Percentiles rank a stretch among this genome's conserved stretches.
These are phyloP conservation scores for Penicillium hordei DNA, from an alignment of 2,329 filamentous ascomycete genomes.

Conservation along the genomic window DNA sequence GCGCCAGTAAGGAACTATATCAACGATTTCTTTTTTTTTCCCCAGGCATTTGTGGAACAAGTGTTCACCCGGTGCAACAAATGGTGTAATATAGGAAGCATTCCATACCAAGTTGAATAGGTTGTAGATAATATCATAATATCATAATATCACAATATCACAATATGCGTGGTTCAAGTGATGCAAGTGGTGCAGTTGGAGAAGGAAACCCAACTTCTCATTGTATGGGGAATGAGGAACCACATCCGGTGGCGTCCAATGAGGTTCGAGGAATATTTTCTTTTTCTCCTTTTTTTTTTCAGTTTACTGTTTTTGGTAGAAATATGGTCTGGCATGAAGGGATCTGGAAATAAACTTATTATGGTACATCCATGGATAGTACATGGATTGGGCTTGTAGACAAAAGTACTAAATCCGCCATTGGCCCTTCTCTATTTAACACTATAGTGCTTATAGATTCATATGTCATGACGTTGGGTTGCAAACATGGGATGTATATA, in stretches of 20 bases:
- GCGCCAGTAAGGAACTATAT: background rate
- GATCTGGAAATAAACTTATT: background rate
- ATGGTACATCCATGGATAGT: background rate
- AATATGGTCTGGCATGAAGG: background rate
- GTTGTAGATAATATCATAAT: background rate
- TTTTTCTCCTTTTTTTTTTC: background rate
- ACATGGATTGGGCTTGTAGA: background rate
- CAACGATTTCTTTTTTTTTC: background rate
- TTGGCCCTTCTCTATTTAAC: background rate
- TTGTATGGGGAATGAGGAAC: slow-evolving; percentile 4
- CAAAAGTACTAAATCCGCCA: background rate
- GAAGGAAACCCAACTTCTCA: background rate
- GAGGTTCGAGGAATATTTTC: background rate
- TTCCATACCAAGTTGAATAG: background rate
- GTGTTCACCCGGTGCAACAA: background rate
- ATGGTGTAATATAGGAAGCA: background rate
- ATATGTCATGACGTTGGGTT: background rate
- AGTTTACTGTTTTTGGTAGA: background rate
- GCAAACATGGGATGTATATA: background rate
- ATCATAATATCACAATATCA: background rate
- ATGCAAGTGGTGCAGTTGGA: background rate
- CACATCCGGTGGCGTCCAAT: slow-evolving; percentile 8
- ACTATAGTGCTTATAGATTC: background rate
- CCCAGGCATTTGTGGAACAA: background rate
- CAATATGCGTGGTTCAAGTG: background rate